phyloP scores from a whole-genome alignment of 1,139 yeast genomes.

The Suhomyces maxii region DNA sequence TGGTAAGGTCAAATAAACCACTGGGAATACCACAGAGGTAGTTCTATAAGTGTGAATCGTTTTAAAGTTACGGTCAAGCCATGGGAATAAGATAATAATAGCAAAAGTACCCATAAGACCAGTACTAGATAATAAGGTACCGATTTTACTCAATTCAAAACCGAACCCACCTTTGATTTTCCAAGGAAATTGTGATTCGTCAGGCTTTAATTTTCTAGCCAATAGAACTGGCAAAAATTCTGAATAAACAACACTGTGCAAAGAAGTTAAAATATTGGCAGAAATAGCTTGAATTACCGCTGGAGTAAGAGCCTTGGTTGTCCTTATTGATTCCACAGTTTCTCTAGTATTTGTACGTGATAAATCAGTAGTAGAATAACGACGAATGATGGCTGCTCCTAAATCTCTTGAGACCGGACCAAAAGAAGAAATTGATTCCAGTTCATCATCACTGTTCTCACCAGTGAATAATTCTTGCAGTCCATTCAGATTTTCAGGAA shows the following conservation, averaged over 20 bases:
- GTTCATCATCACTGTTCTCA: background rate
- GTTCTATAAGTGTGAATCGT: slow-evolving; percentile 24
- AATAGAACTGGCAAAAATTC: slow-evolving; percentile 26
- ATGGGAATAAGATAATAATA: slow-evolving; percentile 25
- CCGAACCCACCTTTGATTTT: slow-evolving; percentile 24
- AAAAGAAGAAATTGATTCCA: slow-evolving; percentile 7
- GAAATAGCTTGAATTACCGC: slow-evolving; percentile 23
- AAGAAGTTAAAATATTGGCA: slow-evolving; percentile 20
- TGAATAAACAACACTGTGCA: slow-evolving; percentile 21
- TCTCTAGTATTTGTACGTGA: slow-evolving; percentile 7
- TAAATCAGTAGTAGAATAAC: slow-evolving; percentile 16
- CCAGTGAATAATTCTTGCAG: background rate
- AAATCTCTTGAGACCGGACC: slow-evolving; percentile 9
- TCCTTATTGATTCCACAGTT: background rate
- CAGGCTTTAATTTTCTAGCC: slow-evolving; percentile 18
- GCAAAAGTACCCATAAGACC: slow-evolving; percentile 28
- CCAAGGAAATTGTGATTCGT: slow-evolving; percentile 20
- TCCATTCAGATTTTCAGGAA: background rate
- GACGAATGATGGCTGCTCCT: slow-evolving; percentile 16
- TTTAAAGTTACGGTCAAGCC: slow-evolving; percentile 23
- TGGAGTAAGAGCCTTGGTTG: slow-evolving; percentile 19
- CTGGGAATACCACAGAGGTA: slow-evolving; percentile 23
- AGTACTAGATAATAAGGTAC: slow-evolving; percentile 25
- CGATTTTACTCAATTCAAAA: slow-evolving; percentile 22
- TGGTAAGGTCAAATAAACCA: slow-evolving; percentile 24